These are phyloP conservation scores for Aspergillus fumigatus DNA, from an alignment of 2,329 filamentous ascomycete genomes.

Conservation along the genomic window DNA sequence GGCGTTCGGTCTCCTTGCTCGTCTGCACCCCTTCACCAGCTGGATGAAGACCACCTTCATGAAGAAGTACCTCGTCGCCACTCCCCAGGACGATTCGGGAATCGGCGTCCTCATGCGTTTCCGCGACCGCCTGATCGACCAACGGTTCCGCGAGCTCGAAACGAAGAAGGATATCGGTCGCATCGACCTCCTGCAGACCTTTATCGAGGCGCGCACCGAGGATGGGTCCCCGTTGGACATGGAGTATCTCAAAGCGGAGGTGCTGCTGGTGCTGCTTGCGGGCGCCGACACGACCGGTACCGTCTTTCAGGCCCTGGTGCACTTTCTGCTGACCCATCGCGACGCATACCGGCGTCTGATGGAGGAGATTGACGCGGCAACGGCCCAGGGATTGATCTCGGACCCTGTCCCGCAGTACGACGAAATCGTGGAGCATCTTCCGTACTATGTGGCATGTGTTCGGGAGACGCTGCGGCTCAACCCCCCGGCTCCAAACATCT, in stretches of 20 bases:
- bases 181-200: conserved; percentile 53
- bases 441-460: conserved; percentile 49
- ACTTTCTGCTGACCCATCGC: conserved; percentile 38
- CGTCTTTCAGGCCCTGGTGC: conserved; percentile 46
- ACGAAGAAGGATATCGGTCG: conserved; percentile 42
- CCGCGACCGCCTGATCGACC: conserved; percentile 49
- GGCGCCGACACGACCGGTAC: conserved; percentile 53
- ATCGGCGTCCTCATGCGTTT: conserved; percentile 56
- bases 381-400: conserved; percentile 26
- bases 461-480: conserved; percentile 49
- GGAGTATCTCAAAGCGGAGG: conserved; percentile 52
- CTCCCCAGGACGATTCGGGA: conserved; percentile 50
- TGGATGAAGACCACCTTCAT: conserved; percentile 53
- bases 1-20: conserved; percentile 49
- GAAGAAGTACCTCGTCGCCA: conserved; percentile 51
- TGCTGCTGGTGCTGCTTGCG: conserved; percentile 49
- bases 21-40: conserved; percentile 51
- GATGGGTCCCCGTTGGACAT: conserved; percentile 45
- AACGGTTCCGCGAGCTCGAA: conserved; percentile 47
- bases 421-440: conserved; percentile 40
- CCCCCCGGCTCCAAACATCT: conserved; percentile 49
- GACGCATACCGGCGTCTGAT: conserved; percentile 45
- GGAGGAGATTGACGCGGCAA: conserved; percentile 42
- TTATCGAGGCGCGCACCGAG: conserved; percentile 42
- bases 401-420: conserved; percentile 37